phyloP scores from a whole-genome alignment of 768 basidiomycete species.

The Leccinum obscurum region DNA sequence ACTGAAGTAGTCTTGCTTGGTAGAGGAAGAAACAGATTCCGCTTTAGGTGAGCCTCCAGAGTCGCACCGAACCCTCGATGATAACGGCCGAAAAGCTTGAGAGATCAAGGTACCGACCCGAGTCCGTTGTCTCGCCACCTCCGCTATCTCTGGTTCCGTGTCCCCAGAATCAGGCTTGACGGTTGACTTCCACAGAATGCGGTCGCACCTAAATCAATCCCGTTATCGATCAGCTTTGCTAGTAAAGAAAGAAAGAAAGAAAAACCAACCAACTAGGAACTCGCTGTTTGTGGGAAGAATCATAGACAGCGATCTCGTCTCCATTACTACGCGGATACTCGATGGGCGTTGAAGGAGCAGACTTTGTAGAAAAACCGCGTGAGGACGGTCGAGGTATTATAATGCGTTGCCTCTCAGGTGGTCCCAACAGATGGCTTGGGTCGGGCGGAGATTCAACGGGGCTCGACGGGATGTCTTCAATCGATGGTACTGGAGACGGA shows the following conservation, averaged over 20 bases:
- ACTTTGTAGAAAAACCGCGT: conserved; percentile 31
- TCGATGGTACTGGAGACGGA: conserved; percentile 24
- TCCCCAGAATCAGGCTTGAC: conserved; percentile 47
- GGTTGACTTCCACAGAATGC: conserved; percentile 81
- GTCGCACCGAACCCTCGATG: conserved; percentile 39
- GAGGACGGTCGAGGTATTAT: conserved; percentile 29
- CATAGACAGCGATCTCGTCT: conserved; percentile 68
- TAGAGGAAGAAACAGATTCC: conserved; percentile 18
- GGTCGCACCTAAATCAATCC: conserved; percentile 65
- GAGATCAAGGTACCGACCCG: conserved; percentile 55
- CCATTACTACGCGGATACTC: conserved; percentile 39
- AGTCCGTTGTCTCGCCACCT: conserved; percentile 38
- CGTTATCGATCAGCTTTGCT: conserved; percentile 4
- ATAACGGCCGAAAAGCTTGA: conserved; percentile 51
- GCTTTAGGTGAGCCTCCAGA: conserved; percentile 34
- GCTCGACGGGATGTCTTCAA: conserved; percentile 26
- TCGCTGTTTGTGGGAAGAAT: conserved; percentile 77
- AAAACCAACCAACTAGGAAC: conserved; percentile 77
- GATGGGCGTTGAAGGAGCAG: conserved; percentile 30
- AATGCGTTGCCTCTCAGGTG: conserved; percentile 21
- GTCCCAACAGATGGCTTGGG: conserved; percentile 17
- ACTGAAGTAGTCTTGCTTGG: conserved; percentile 26
- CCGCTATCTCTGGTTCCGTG: conserved; percentile 38
- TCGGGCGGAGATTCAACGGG: conserved; percentile 19
- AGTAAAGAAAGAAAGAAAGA: neutral